Conservation (phyloP, 257 asterid genomes). For the Salvia rosmarinus region DNA sequence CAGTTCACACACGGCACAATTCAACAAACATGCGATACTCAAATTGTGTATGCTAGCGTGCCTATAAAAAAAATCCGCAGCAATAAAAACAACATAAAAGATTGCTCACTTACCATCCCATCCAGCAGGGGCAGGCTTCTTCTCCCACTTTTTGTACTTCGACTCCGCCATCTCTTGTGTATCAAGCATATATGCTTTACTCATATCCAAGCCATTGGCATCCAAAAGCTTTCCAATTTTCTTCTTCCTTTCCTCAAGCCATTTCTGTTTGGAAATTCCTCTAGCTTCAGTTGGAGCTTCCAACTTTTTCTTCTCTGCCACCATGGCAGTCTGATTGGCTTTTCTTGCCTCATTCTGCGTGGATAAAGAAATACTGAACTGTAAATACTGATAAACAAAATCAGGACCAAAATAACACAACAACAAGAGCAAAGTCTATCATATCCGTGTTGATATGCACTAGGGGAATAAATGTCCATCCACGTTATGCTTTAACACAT, state of each 20-base stretch:
- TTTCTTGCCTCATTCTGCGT: conserved; percentile 81
- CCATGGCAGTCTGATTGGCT: conserved; percentile 93
- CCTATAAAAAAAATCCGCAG: not conserved
- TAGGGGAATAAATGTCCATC: not conserved
- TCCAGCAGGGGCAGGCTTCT: conserved; percentile 95
- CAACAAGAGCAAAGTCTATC: not conserved
- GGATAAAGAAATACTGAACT: conserved; percentile 17
- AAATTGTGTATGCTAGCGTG: not conserved
- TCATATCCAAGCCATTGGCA: conserved; percentile 93
- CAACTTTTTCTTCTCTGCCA: conserved; percentile 72
- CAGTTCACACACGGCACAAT: not conserved
- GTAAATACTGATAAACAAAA: not conserved
- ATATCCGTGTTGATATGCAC: not conserved
- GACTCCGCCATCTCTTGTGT: conserved; percentile 82
- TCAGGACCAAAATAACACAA: not conserved
- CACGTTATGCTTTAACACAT: conserved; percentile 7
- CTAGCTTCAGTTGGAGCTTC: conserved; percentile 82
- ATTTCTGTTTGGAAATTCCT: conserved; percentile 93
- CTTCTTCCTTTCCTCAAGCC: conserved; percentile 96
- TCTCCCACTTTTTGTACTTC: conserved; percentile 94
- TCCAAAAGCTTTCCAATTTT: conserved; percentile 88
- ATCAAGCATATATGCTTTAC: conserved; percentile 88
- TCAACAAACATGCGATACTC: not conserved
- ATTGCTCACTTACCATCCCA: conserved; percentile 78
- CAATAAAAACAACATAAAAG: not conserved